A percentile compares a stretch with the other conserved stretches of the same genome.
phyloP scores from a whole-genome alignment of 1,139 yeast genomes.

The Starmera stellimalicola region DNA sequence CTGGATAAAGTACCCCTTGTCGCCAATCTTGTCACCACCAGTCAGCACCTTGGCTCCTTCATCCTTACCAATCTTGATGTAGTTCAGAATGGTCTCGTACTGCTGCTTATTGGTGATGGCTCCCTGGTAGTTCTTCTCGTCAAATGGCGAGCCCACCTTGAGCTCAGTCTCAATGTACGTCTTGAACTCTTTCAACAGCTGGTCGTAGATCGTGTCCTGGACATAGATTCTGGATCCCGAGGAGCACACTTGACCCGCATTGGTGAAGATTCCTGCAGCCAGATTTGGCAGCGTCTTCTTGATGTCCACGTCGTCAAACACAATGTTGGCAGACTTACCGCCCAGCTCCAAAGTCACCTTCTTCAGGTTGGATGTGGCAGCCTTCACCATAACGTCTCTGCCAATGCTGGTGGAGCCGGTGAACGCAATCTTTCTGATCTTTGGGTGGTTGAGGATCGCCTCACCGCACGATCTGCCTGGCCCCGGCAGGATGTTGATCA shows the following conservation, averaged over 20 bases:
- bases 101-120: conserved; percentile 66
- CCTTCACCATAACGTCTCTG: conserved; percentile 57
- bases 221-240: conserved; percentile 80
- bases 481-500: conserved; percentile 67
- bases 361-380: conserved; percentile 60
- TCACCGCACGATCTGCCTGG: conserved; percentile 68
- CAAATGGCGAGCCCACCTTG: conserved; percentile 70
- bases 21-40: conserved; percentile 56
- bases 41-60: conserved; percentile 64
- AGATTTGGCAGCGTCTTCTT: conserved; percentile 52
- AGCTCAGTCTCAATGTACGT: conserved; percentile 39
- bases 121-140: conserved; percentile 56
- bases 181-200: conserved; percentile 50
- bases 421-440: conserved; percentile 69
- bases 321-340: conserved; percentile 76
- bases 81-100: conserved; percentile 60
- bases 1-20: conserved; percentile 54
- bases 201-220: conserved; percentile 66
- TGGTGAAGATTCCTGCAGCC: conserved; percentile 57
- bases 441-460: conserved; percentile 58
- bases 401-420: conserved; percentile 81
- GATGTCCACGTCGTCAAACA: conserved; percentile 64
- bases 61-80: conserved; percentile 58
- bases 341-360: conserved; percentile 79
- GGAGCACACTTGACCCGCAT: conserved; percentile 83